Percentiles rank a stretch among this genome's conserved stretches.
These are phyloP conservation scores for Entomortierella chlamydospora DNA, from an alignment of 192 early-diverging fungal genomes.

Conservation along the genomic window DNA sequence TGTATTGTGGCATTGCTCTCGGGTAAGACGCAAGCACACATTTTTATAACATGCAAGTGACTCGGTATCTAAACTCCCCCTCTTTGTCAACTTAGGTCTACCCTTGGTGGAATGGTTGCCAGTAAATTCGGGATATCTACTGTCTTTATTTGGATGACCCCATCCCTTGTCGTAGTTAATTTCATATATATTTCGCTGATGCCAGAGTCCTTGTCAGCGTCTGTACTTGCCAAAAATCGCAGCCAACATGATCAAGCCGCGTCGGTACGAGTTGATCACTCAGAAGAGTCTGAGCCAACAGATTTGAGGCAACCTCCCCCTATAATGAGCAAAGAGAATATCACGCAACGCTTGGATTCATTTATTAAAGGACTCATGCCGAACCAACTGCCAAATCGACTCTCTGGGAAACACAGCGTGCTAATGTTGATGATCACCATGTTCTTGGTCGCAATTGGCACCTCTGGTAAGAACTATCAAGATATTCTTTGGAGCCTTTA, in stretches of 20 bases:
- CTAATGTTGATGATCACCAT: constrained; percentile 11
- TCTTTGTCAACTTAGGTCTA: constrained; percentile 26
- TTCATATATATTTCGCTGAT: constrained; percentile 10
- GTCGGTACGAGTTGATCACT: neutral
- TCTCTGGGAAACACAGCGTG: constrained; percentile 32
- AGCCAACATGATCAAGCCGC: constrained; percentile 7
- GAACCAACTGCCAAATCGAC: constrained; percentile 14
- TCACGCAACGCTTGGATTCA: neutral
- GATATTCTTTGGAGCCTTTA: too few relatives aligned
- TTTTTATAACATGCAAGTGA: too few relatives aligned
- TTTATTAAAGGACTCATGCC: constrained; percentile 2
- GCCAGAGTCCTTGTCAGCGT: constrained; percentile 23
- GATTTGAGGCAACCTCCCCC: neutral
- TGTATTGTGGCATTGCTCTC: constrained; percentile 21
- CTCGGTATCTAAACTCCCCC: too few relatives aligned
- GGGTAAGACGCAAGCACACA: too few relatives aligned
- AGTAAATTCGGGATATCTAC: constrained; percentile 12
- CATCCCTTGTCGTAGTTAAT: neutral
- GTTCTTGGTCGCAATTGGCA: constrained; percentile 5
- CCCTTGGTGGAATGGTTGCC: constrained; percentile 12
- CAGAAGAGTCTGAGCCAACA: neutral
- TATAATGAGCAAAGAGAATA: neutral
- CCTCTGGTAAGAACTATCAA: constrained; percentile 13
- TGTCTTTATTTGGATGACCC: constrained; percentile 16
- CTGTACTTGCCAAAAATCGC: neutral